Percentiles rank a stretch among this genome's conserved stretches.
Conservation (phyloP, 2,329 filamentous ascomycete species). For the Xylaria sp. region DNA sequence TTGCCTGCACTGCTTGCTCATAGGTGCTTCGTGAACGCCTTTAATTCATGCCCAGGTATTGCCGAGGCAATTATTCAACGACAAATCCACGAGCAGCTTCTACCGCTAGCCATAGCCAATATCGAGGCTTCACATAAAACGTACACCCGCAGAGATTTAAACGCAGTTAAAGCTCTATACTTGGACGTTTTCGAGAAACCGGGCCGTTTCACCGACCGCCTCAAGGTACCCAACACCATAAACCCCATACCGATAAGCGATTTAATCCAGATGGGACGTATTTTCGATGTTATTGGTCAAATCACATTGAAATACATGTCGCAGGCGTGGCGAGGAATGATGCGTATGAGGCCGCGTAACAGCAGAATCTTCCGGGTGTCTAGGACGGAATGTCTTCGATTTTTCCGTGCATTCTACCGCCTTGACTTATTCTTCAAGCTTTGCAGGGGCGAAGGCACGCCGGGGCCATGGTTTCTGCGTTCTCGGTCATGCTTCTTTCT, state of each 20-base stretch:
- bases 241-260: not conserved
- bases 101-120: conserved; percentile 3
- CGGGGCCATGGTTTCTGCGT: not conserved
- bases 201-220: not conserved
- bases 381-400: not conserved
- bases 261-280: not conserved
- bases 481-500: not conserved
- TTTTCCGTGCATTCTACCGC: conserved; percentile 2
- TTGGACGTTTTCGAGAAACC: not conserved
- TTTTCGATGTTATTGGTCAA: not conserved
- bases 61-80: not conserved
- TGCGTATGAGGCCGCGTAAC: too few relatives aligned
- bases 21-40: not conserved
- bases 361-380: not conserved
- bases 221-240: not conserved
- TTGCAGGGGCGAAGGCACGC: not conserved
- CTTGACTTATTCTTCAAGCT: conserved; percentile 1
- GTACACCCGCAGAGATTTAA: not conserved
- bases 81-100: not conserved
- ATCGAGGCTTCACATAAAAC: not conserved
- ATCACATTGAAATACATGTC: not conserved
- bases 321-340: not conserved
- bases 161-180: not conserved
- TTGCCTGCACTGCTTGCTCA: not conserved
- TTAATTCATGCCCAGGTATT: not conserved